phyloP scores from a whole-genome alignment of 495 filamentous ascomycete species.

The Mytilinidion resinicola region DNA sequence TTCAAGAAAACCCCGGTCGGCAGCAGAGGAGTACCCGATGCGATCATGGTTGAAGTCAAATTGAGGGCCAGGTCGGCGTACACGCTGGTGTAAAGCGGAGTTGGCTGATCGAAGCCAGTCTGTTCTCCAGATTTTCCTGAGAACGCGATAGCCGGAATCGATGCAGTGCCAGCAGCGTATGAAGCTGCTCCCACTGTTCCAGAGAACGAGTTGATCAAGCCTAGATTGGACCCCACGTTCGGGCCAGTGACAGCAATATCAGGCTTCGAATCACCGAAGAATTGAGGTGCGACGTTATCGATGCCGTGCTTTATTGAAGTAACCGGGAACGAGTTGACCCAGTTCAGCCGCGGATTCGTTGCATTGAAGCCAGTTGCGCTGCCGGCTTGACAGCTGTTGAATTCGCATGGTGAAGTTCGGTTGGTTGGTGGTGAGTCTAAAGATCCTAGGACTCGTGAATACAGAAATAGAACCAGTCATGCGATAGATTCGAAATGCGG shows the following conservation, averaged over 20 bases:
- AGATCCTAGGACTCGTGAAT: slow-evolving; percentile 41
- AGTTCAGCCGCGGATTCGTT: slow-evolving; percentile 54
- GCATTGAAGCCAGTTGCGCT: slow-evolving; percentile 52
- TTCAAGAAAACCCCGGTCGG: slow-evolving; percentile 56
- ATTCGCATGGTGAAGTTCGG: slow-evolving; percentile 48
- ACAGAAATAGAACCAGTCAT: background rate
- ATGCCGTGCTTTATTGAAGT: slow-evolving; percentile 61
- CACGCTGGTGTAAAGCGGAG: slow-evolving; percentile 47
- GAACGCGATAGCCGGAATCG: slow-evolving; percentile 60
- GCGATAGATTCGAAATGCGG: background rate
- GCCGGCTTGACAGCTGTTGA: slow-evolving; percentile 50
- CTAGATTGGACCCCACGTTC: slow-evolving; percentile 59
- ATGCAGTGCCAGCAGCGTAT: slow-evolving; percentile 48
- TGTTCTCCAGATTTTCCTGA: slow-evolving; percentile 46
- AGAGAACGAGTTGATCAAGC: slow-evolving; percentile 46
- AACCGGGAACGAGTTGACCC: slow-evolving; percentile 63
- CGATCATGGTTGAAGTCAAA: slow-evolving; percentile 47
- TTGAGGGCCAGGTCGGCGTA: slow-evolving; percentile 57
- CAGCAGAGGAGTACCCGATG: slow-evolving; percentile 53
- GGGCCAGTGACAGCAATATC: slow-evolving; percentile 60
- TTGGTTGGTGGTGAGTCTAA: slow-evolving; percentile 42
- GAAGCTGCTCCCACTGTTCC: slow-evolving; percentile 58
- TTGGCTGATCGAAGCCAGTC: slow-evolving; percentile 47
- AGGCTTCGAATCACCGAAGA: slow-evolving; percentile 43
- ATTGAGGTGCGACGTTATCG: slow-evolving; percentile 44